A percentile compares a stretch with the other conserved stretches of the same genome.
Conservation (phyloP, 305 asterid species). For the Petunia hybrid region DNA sequence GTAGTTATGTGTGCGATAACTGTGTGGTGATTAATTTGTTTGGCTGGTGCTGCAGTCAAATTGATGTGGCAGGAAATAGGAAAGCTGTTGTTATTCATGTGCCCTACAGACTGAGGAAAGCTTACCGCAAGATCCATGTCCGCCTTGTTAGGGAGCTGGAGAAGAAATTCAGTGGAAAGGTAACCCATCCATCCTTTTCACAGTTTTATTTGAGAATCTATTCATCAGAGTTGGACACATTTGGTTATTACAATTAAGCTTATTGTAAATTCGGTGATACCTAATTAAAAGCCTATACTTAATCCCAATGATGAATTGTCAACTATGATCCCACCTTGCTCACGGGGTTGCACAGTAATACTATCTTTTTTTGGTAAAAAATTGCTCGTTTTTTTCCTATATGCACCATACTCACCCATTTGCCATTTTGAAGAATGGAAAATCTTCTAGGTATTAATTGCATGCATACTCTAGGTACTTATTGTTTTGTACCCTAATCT, state of each 20-base stretch:
- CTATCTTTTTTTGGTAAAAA: not conserved
- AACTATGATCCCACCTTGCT: not conserved
- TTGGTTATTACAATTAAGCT: not conserved
- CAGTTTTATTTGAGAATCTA: not conserved
- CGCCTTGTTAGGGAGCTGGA: constrained; percentile 85
- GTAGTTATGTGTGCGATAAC: not conserved
- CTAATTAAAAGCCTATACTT: not conserved
- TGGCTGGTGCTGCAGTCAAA: constrained; percentile 49
- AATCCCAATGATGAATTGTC: not conserved
- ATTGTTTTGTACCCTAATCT: too few relatives aligned
- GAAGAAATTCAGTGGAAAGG: constrained; percentile 93
- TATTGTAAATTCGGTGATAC: not conserved
- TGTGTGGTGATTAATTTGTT: not conserved
- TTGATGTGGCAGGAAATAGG: constrained; percentile 77
- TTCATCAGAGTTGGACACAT: not conserved
- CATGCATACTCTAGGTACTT: too few relatives aligned
- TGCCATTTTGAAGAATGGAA: not conserved
- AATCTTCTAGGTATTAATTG: not conserved
- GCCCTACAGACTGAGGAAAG: constrained; percentile 75
- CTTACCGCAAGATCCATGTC: constrained; percentile 85
- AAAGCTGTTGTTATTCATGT: constrained; percentile 87
- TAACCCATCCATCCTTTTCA: constrained; percentile 27
- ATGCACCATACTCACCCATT: not conserved
- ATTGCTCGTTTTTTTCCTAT: not conserved
- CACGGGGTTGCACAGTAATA: not conserved